Evolutionary conservation across 192 early-diverging fungal species (phyloP), one percentile per base, ranked within the genome.

Genomic region (Phycomyces nitens): DNA sequence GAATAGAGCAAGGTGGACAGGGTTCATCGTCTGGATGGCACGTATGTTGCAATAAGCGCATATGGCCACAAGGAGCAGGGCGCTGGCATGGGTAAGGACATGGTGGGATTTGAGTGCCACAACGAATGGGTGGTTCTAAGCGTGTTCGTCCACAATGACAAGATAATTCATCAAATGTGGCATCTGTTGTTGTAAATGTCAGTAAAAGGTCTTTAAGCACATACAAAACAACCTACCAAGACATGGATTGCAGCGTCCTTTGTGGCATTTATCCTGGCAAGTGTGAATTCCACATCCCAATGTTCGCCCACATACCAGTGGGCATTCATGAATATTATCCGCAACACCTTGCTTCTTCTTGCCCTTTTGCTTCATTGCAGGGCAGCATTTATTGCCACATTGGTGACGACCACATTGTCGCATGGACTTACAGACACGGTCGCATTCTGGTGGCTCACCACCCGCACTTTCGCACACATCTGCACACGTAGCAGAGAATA

Each of bases 1-100:
- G 86, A 43, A 90, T 80, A 15, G 93, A 78, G 75, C 96, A 98
- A 21, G 94, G 94, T 10, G 96, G 93, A 42, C 96, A 98, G 2
- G 92, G 81, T 53, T 86, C 87, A n/a, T 73, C 73, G 61, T 92
- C 93, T 1, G 85, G 77, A 71, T 98, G 96, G 75, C 96, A 98
- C 52, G 85, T 77, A 63, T 98, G 96, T 38, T 71, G 64, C 11
- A 83, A 81, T 58, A 87, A 68, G 16, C 81, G 80, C 8, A 80
- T 60, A 69, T 98, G 96, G 4, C 92, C 94, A 74, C 96, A 98
- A 3, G 81, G 63, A 21, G 82, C 80, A 3, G 69, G 56, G 16
- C 94, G 84, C 23, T 62, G 76, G 74, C 95, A 98, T 6, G 88
- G 77, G 56, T 85, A 74, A 47, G 74, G 80, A 66, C 95, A 98